Evolutionary conservation across 1,284 basidiomycete genomes (phyloP).

Genomic region (Sporisorium sorghi): DNA sequence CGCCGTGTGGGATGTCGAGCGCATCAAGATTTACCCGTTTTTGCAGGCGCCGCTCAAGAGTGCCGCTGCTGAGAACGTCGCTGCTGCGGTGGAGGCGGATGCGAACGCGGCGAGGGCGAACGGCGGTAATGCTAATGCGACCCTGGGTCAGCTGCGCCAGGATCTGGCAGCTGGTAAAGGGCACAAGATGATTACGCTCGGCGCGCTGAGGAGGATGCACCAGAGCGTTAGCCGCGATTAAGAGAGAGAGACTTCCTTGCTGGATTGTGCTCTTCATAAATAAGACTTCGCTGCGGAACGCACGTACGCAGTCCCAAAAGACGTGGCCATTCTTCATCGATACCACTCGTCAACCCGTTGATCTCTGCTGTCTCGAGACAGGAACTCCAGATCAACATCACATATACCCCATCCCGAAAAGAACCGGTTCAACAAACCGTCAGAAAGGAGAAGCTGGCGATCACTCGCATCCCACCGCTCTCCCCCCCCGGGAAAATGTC

Average conservation of each 20-base stretch:
- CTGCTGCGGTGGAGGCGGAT: neutral
- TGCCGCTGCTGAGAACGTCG: neutral
- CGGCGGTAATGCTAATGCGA: constrained; percentile 29
- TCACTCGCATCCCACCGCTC: neutral
- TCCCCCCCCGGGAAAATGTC: neutral
- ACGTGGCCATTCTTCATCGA: neutral
- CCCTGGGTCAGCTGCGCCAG: constrained; percentile 47
- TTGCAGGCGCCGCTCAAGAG: constrained; percentile 43
- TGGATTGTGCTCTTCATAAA: too few species aligned
- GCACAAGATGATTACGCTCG: constrained; percentile 42
- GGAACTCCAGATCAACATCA: constrained; percentile 1
- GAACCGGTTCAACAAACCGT: neutral
- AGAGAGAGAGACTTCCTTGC: neutral
- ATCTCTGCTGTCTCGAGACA: neutral
- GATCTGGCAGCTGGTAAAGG: constrained; percentile 46
- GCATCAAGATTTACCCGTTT: constrained; percentile 53
- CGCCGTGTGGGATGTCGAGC: constrained; percentile 49
- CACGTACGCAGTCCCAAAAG: neutral
- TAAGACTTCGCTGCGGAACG: neutral
- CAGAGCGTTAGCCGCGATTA: constrained; percentile 17
- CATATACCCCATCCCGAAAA: constrained; percentile 8
- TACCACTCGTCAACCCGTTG: neutral
- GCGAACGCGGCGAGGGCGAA: neutral
- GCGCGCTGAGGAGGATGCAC: constrained; percentile 47
- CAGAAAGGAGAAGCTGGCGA: neutral